A percentile compares a stretch with the other conserved stretches of the same genome.
Evolutionary conservation across 2,329 filamentous ascomycete species (phyloP).

Genomic region (Zalaria sp.): DNA sequence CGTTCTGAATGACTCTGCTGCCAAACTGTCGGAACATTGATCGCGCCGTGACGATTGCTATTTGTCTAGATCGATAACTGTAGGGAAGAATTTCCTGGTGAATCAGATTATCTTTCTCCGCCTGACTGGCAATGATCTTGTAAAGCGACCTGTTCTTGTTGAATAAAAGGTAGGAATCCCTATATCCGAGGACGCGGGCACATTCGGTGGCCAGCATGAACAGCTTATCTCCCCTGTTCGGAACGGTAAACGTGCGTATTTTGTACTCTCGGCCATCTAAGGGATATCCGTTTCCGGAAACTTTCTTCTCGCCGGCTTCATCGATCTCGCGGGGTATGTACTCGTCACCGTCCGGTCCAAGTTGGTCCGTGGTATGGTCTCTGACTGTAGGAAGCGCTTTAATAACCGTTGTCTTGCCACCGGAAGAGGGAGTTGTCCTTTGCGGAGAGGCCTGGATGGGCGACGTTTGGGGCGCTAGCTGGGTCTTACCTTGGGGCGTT

Average conservation of each 20-base stretch:
- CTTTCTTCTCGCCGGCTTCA: slow-evolving; percentile 88
- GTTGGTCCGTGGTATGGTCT: slow-evolving; percentile 93
- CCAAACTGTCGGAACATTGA: slow-evolving; percentile 99
- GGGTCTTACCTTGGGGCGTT: slow-evolving; percentile 40
- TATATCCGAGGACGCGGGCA: slow-evolving; percentile 80
- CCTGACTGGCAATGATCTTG: slow-evolving; percentile 94
- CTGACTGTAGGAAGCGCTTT: slow-evolving; percentile 92
- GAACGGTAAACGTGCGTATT: slow-evolving; percentile 86
- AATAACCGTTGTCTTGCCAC: slow-evolving; percentile 56
- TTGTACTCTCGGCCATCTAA: slow-evolving; percentile 76
- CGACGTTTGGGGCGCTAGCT: slow-evolving; percentile 34
- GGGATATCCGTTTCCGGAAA: slow-evolving; percentile 67
- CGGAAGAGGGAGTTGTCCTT: slow-evolving; percentile 57
- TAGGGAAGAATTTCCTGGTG: slow-evolving; percentile 91
- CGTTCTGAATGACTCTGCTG: slow-evolving; percentile 80
- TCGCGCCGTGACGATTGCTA: slow-evolving; percentile 90
- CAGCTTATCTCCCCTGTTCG: slow-evolving; percentile 78
- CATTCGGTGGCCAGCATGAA: slow-evolving; percentile 99
- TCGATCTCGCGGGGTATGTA: slow-evolving; percentile 90
- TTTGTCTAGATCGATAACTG: slow-evolving; percentile 95
- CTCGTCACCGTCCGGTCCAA: slow-evolving; percentile 79
- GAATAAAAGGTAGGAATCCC: slow-evolving; percentile 95
- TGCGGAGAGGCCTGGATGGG: slow-evolving; percentile 51
- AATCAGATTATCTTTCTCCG: slow-evolving; percentile 93
- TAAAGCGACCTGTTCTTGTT: slow-evolving; percentile 95